Evolutionary conservation across 2,329 filamentous ascomycete species (phyloP).

Genomic region (Fonsecaea erecta): DNA sequence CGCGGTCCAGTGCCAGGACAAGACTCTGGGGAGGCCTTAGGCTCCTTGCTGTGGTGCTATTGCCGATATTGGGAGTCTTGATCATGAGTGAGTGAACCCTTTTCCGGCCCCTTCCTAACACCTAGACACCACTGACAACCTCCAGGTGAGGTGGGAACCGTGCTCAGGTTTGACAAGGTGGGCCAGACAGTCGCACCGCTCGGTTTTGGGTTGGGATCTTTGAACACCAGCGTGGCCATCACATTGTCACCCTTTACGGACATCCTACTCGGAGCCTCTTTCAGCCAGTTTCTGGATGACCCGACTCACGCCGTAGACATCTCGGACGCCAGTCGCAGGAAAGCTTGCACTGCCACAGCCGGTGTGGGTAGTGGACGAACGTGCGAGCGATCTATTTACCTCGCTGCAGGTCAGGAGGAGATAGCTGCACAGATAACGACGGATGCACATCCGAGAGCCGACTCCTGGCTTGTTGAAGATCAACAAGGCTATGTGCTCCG

Average conservation of each 20-base stretch:
- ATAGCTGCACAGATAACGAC: background rate
- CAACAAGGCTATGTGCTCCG: background rate
- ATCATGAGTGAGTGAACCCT: conserved; percentile 5
- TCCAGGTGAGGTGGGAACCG: background rate
- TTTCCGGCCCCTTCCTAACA: no score
- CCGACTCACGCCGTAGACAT: background rate
- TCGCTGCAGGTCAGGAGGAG: background rate
- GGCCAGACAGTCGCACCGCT: background rate
- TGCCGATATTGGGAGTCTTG: background rate
- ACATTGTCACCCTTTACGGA: background rate
- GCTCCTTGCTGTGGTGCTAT: background rate
- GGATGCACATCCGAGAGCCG: background rate
- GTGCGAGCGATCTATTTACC: background rate
- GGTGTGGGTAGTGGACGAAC: background rate
- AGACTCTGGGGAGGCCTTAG: background rate
- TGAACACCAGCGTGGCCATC: background rate
- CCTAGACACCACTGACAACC: no score
- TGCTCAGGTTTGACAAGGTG: conserved; percentile 2
- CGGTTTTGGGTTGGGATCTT: background rate
- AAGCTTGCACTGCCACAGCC: background rate
- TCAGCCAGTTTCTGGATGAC: conserved; percentile 1
- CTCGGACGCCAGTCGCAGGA: background rate
- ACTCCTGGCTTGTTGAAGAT: background rate
- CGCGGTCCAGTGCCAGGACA: background rate
- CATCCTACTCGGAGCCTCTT: background rate